Conservation (phyloP, 1,284 basidiomycete genomes). For the Sanghuangporus baumii region DNA sequence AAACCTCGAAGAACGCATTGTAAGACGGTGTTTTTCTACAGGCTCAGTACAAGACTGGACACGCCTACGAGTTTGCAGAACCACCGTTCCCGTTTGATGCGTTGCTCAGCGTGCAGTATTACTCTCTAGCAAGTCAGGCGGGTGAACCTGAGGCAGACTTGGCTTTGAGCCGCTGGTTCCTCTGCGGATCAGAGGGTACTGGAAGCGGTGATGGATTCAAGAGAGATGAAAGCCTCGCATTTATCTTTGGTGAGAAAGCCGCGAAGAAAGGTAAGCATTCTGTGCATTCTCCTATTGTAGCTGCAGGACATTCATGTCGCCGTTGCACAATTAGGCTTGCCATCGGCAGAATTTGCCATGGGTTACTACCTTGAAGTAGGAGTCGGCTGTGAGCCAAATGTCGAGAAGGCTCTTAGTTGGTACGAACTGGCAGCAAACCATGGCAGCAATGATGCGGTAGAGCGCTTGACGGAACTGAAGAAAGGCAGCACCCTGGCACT, state of each 20-base stretch:
- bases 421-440: constrained; percentile 68
- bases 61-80: constrained; percentile 77
- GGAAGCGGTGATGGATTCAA: constrained; percentile 49
- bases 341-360: constrained; percentile 90
- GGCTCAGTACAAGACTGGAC: constrained; percentile 75
- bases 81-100: constrained; percentile 86
- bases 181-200: constrained; percentile 74
- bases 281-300: background rate
- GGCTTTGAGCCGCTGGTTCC: constrained; percentile 93
- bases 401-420: constrained; percentile 65
- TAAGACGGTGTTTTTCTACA: background rate
- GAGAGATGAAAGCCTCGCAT: constrained; percentile 85
- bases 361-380: constrained; percentile 89
- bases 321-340: constrained; percentile 31
- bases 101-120: constrained; percentile 88
- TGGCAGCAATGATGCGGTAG: constrained; percentile 75
- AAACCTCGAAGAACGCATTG: background rate
- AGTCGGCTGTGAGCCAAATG: constrained; percentile 56
- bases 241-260: constrained; percentile 90
- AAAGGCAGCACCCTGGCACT: constrained; percentile 55
- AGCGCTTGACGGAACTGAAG: constrained; percentile 68
- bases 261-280: constrained; percentile 52
- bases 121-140: constrained; percentile 78
- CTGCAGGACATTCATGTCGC: background rate
- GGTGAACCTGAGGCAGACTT: constrained; percentile 93